phyloP scores from a whole-genome alignment of 257 asterid species.

The Verbascum thapsus region DNA sequence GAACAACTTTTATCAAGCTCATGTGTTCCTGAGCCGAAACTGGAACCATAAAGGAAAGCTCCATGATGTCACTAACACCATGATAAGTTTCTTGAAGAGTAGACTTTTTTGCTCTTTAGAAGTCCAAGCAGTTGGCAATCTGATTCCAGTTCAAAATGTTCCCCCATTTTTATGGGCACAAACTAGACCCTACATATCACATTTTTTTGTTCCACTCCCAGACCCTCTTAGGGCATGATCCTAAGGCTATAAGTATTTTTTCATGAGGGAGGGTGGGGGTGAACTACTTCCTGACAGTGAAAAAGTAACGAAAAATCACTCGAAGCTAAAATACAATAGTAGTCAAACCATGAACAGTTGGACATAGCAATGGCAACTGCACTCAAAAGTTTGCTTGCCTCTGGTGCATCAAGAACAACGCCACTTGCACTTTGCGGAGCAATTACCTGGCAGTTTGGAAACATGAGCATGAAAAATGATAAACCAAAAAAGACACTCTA shows the following conservation, averaged over 20 bases:
- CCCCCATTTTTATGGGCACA: slow-evolving; percentile 3
- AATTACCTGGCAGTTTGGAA: slow-evolving; percentile 63
- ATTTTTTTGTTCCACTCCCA: not conserved
- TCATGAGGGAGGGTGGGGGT: not conserved
- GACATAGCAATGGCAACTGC: slow-evolving; percentile 93
- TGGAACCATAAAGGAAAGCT: slow-evolving; percentile 1
- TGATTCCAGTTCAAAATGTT: slow-evolving; percentile 7
- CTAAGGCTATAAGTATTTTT: not conserved
- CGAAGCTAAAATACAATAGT: slow-evolving; percentile 27
- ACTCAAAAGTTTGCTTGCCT: slow-evolving; percentile 94
- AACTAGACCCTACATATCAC: slow-evolving; percentile 9
- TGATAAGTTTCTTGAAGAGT: not conserved
- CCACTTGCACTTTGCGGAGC: slow-evolving; percentile 94
- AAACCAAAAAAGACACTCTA: slow-evolving; percentile 10
- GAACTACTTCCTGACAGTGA: slow-evolving; percentile 10
- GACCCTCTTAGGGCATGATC: slow-evolving; percentile 1
- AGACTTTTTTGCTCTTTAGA: slow-evolving; percentile 2
- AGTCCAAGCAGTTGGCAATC: not conserved
- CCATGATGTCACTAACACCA: slow-evolving; percentile 19
- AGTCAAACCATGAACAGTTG: slow-evolving; percentile 79
- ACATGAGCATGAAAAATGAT: slow-evolving; percentile 18
- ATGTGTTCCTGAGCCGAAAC: not conserved
- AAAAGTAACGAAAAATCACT: slow-evolving; percentile 25
- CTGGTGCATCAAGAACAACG: slow-evolving; percentile 90
- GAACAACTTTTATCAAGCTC: not conserved